Conservation (phyloP, 176 grass and related monocot species). For the Triticum dicoccoides region DNA sequence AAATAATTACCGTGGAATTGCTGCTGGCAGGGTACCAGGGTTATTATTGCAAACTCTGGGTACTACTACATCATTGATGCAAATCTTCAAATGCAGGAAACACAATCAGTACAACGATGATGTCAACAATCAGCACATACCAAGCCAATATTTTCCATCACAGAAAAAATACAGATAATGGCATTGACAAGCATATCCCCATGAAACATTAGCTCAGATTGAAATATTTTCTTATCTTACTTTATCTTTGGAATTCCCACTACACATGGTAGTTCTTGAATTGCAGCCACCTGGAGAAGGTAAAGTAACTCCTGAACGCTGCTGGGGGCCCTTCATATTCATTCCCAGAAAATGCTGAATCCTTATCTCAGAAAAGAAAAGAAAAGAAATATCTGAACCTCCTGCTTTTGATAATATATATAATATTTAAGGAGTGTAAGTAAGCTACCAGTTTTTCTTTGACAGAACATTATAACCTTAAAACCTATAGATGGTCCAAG, state of each 20-base stretch:
- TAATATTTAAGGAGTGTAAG: background rate
- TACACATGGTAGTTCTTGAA: slow-evolving; percentile 19
- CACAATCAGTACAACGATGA: slow-evolving; percentile 27
- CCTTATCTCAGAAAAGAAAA: slow-evolving; percentile 29
- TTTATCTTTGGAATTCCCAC: slow-evolving; percentile 38
- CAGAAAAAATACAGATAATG: background rate
- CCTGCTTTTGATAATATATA: background rate
- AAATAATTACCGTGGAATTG: slow-evolving; percentile 32
- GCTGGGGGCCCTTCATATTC: slow-evolving; percentile 31
- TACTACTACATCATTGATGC: slow-evolving; percentile 15
- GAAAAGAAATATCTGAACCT: background rate
- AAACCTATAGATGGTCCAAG: background rate
- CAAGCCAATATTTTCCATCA: background rate
- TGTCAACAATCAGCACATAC: slow-evolving; percentile 1
- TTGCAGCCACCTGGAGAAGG: slow-evolving; percentile 37
- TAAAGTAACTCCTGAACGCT: slow-evolving; percentile 47
- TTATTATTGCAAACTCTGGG: slow-evolving; percentile 30
- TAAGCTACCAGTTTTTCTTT: background rate
- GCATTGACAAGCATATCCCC: background rate
- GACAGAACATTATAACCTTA: background rate
- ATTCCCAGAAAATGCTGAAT: slow-evolving; percentile 52
- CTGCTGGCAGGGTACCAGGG: slow-evolving; percentile 12
- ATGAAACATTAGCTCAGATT: background rate
- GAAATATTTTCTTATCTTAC: slow-evolving; percentile 45
- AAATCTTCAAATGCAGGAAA: slow-evolving; percentile 30